A percentile compares a stretch with the other conserved stretches of the same genome.
phyloP scores from a whole-genome alignment of 2,329 filamentous ascomycete species.

The Diplodia seriata region DNA sequence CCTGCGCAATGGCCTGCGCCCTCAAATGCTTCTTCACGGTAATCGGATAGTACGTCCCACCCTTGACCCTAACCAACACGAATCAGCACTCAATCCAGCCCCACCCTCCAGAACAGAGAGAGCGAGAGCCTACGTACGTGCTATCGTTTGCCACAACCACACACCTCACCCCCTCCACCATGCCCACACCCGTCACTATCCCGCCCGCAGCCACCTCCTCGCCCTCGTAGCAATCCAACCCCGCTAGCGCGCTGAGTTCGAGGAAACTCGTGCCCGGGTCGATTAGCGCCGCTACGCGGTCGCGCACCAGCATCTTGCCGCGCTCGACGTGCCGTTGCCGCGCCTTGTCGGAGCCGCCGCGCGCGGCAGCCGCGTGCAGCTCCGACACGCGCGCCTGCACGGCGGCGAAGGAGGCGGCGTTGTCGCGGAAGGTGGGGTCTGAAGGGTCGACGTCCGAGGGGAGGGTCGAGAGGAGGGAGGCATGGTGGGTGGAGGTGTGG shows the following conservation, averaged over 20 bases:
- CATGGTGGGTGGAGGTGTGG: slow-evolving; percentile 82
- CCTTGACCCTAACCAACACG: slow-evolving; percentile 70
- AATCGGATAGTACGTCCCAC: slow-evolving; percentile 94
- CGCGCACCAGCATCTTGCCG: slow-evolving; percentile 93
- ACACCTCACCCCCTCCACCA: slow-evolving; percentile 88
- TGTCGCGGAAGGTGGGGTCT: slow-evolving; percentile 81
- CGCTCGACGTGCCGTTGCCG: slow-evolving; percentile 84
- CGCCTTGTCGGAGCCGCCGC: slow-evolving; percentile 81
- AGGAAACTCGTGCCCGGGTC: slow-evolving; percentile 90
- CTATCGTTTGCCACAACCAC: slow-evolving; percentile 96
- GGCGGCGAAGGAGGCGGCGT: slow-evolving; percentile 77
- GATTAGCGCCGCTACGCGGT: slow-evolving; percentile 84
- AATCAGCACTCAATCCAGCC: not conserved
- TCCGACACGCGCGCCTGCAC: slow-evolving; percentile 71
- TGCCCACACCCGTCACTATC: slow-evolving; percentile 90
- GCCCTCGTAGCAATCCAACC: slow-evolving; percentile 81
- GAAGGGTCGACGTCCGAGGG: slow-evolving; percentile 73
- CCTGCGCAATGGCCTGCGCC: slow-evolving; percentile 86
- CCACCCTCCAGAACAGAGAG: not conserved
- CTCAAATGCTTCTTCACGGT: slow-evolving; percentile 97
- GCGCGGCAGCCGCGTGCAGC: slow-evolving; percentile 74
- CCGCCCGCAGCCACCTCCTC: slow-evolving; percentile 89
- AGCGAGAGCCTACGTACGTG: slow-evolving; percentile 59
- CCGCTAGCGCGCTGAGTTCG: slow-evolving; percentile 91
- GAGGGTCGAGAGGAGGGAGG: slow-evolving; percentile 80